Conservation (phyloP, 306 rosid genomes). For the Quercus aquifolioides region DNA sequence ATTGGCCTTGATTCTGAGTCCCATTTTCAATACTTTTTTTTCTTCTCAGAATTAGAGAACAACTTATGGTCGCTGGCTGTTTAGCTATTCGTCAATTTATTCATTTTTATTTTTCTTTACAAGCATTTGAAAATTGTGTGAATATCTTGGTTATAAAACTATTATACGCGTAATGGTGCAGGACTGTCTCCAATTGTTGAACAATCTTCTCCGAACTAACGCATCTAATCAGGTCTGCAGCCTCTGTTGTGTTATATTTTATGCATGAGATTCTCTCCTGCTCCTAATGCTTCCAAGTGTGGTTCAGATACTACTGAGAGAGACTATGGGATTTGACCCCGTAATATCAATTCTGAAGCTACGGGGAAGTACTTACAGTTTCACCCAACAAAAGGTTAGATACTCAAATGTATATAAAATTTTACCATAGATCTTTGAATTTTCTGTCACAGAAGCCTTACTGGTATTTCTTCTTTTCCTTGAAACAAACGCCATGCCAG, state of each 20-base stretch:
- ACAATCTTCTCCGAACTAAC: slow-evolving; percentile 72
- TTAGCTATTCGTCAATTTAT: not conserved
- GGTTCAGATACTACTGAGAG: slow-evolving; percentile 77
- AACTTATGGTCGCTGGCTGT: not conserved
- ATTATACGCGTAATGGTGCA: slow-evolving; percentile 35
- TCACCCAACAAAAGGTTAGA: slow-evolving; percentile 95
- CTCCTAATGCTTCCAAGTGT: slow-evolving; percentile 11
- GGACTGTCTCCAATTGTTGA: slow-evolving; percentile 90
- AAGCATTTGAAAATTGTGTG: slow-evolving; percentile 3
- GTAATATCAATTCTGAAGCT: slow-evolving; percentile 69
- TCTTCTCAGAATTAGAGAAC: not conserved
- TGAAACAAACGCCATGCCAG: slow-evolving; percentile 66
- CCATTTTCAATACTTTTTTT: not conserved
- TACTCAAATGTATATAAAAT: slow-evolving; percentile 32
- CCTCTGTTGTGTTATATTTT: slow-evolving; percentile 12
- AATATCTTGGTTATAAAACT: slow-evolving; percentile 28
- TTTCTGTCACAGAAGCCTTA: slow-evolving; percentile 32
- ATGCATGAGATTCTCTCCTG: slow-evolving; percentile 15
- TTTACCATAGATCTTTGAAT: not conserved
- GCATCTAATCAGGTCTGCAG: slow-evolving; percentile 82
- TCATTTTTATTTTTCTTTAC: not conserved
- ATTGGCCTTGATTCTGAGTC: not conserved
- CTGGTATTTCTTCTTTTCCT: slow-evolving; percentile 41
- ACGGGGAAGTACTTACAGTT: slow-evolving; percentile 68
- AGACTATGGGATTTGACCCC: slow-evolving; percentile 84